Base-by-base conservation (phyloP, 2,329 filamentous ascomycete species). In the Parastagonospora avenae region DNA sequence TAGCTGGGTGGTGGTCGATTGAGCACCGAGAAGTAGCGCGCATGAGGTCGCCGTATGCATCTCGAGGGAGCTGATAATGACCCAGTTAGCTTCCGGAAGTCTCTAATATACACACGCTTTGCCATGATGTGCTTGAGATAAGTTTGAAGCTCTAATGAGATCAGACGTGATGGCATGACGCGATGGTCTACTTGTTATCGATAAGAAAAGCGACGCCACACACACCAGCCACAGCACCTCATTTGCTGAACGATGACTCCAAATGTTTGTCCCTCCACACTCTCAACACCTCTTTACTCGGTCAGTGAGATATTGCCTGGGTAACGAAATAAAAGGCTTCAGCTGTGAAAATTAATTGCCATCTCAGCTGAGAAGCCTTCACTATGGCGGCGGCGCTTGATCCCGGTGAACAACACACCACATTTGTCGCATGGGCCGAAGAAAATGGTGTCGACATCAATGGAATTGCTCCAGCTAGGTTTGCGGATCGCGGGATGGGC, bases 1-100 rank as follows among this genome's bases (percentile, higher is more conserved):
- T 97, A 97, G 66, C 90, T 94, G 50, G 92, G 90, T 24, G 84
- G 83, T 43, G 93, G 93, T 6, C 94, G 89, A 74, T 89, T 89
- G 64, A 96, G 84, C 56, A 91, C 85, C 37, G 92, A 96, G 79
- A 97, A 96, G 30, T 74, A 70, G 55, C 83, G 79, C 27, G 31
- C 24, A 28, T 42, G 15, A 9, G 39, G 10, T 15, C 28, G 28
- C 14, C 12, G 7, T 9, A 8, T 46, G 16, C 30, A 30, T 4
- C 32, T 8, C 39, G 41, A n/a, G 4, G 38, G 10, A 16, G 28
- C 10, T 2, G 27, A 42, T 1, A 24, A 5, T 31, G n/a, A 24
- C 10, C 11, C n/a, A 14, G n/a, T n/a, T 15, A 56, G 50, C 45
- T 46, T 52, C 15, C 29, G 43, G 6, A 59, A 48, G 52, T 52